A percentile compares a stretch with the other conserved stretches of the same genome.
These are phyloP conservation scores for Ganoderma lucidum DNA, from an alignment of 1,284 basidiomycete genomes.

Conservation along the genomic window DNA sequence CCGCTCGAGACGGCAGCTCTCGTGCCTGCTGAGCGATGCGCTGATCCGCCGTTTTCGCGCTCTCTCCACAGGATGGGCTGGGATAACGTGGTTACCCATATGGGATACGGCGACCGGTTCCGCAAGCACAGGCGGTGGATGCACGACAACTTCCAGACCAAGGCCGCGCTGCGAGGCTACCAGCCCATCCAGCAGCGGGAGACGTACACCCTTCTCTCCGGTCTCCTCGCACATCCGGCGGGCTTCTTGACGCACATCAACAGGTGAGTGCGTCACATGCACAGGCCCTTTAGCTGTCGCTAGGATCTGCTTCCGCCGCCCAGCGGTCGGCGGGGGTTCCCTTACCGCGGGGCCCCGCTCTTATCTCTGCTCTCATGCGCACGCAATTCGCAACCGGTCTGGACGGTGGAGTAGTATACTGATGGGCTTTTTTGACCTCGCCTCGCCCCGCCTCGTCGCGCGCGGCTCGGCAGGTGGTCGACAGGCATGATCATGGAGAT, in stretches of 20 bases:
- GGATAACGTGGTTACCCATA: slow-evolving; percentile 37
- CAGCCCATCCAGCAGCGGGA: slow-evolving; percentile 37
- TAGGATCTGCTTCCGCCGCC: slow-evolving; percentile 2
- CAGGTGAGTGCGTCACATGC: slow-evolving; percentile 33
- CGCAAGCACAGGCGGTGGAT: slow-evolving; percentile 42
- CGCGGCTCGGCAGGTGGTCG: slow-evolving; percentile 29
- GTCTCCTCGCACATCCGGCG: slow-evolving; percentile 34
- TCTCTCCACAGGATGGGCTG: slow-evolving; percentile 36
- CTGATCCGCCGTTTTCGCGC: slow-evolving; percentile 30
- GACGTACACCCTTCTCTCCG: slow-evolving; percentile 37
- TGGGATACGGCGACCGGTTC: slow-evolving; percentile 40
- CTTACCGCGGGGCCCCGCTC: neutral
- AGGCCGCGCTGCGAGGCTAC: slow-evolving; percentile 33
- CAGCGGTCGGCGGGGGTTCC: neutral
- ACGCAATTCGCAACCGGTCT: too few relatives aligned
- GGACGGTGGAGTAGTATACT: neutral
- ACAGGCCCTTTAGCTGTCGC: neutral
- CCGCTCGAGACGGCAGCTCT: neutral
- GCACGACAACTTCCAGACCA: slow-evolving; percentile 39
- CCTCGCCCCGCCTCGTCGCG: neutral
- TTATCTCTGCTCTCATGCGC: slow-evolving; percentile 10
- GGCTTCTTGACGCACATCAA: slow-evolving; percentile 36
- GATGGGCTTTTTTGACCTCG: neutral
- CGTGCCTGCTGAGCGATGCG: slow-evolving; percentile 11
- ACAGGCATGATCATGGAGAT: slow-evolving; percentile 35